Percentiles rank a stretch among this genome's conserved stretches.
These are phyloP conservation scores for Apiospora saccharicola DNA, from an alignment of 2,329 filamentous ascomycete species.

Conservation along the genomic window DNA sequence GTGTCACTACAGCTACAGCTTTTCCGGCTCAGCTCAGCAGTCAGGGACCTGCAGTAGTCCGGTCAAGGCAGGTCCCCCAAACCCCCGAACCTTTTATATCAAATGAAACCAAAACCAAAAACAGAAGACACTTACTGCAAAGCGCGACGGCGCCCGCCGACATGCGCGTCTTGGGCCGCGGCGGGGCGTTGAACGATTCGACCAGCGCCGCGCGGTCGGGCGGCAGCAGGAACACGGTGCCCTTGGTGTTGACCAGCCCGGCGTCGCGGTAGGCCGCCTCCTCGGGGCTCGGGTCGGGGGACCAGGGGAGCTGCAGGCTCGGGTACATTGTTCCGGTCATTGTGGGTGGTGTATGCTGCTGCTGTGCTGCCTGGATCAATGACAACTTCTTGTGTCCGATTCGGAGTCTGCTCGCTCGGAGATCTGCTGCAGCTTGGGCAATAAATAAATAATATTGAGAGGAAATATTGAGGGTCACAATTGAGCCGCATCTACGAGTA, in stretches of 20 bases:
- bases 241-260: background rate
- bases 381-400: background rate
- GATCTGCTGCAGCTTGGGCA: background rate
- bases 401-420: background rate
- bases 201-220: slow-evolving; percentile 6
- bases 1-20: background rate
- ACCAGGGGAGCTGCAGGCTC: slow-evolving; percentile 9
- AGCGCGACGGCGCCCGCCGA: slow-evolving; percentile 14
- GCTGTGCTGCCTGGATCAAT: background rate
- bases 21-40: background rate
- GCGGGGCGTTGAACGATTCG: slow-evolving; percentile 18
- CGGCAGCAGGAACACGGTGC: slow-evolving; percentile 22
- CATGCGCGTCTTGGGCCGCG: slow-evolving; percentile 22
- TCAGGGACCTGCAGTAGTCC: slow-evolving; percentile 8
- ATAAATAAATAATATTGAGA: background rate
- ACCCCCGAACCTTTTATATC: too few species aligned
- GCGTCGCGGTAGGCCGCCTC: background rate
- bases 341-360: too few species aligned
- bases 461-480: too few species aligned
- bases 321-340: background rate
- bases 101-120: background rate
- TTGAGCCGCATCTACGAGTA: background rate
- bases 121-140: background rate
- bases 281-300: background rate
- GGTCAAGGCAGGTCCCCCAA: background rate